Evolutionary conservation across 495 filamentous ascomycete genomes (phyloP), one percentile per base, ranked within the genome.

Genomic region (Penicillium daleae): DNA sequence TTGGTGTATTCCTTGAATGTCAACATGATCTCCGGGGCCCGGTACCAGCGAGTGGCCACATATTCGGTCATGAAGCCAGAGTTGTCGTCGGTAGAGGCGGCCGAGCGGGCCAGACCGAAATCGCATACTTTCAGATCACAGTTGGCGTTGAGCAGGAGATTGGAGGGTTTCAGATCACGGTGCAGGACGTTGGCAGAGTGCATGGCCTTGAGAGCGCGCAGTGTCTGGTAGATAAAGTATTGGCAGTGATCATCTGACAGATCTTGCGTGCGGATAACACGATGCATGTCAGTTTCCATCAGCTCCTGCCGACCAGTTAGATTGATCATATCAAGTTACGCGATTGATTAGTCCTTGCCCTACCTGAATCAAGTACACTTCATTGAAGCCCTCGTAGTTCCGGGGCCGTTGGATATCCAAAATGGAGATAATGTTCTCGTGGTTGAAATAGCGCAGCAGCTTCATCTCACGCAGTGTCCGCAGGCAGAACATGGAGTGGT

Each of bases 51-150:
- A 57, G 96, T 99, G 50, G 96, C 96, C 57, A 99, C 96, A 73
- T 99, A 99, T 91, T 99, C 96, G 17, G 96, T 99, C 96, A 99
- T 99, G 85, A 98, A 99, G 29, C 96, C 96, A 8, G 95, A 97
- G 79, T 99, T 99, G 76, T 99, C 96, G 68, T 98, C 96, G 67
- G 90, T 95, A 57, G 90, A 97, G 39, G 90, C 94, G 50, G 92
- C 96, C 59, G 88, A 97, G 72, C 96, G 84, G 53, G 96, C 96
- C 32, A 99, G 85, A 64, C 96, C 96, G 69, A 99, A 99, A 73
- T 99, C 96, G 78, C 92, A 96, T 65, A 99, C 96, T 80, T 99
- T 99, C 68, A 99, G 82, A 76, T 99, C 96, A 74, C 96, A 99
- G 82, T 99, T 97, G 73, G 96, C 96, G 68, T 99, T 99, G 62